Conservation (phyloP, 352 stramenopile species). For the Porosira glacialis region DNA sequence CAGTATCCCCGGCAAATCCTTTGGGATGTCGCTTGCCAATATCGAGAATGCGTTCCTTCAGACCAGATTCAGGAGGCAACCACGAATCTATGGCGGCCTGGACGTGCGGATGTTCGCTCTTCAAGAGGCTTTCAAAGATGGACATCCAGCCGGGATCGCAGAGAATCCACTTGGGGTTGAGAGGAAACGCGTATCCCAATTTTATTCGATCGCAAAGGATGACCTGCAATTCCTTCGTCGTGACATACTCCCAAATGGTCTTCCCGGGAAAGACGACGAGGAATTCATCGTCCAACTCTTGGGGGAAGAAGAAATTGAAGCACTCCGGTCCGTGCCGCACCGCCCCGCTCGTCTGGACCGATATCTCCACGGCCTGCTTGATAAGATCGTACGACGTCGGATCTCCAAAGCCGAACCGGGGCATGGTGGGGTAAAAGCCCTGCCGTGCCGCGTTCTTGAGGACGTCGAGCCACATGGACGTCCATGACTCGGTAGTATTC, state of each 20-base stretch:
- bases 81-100: conserved; percentile 51
- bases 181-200: conserved; percentile 58
- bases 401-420: conserved; percentile 67
- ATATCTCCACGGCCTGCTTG: conserved; percentile 39
- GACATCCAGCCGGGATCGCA: conserved; percentile 61
- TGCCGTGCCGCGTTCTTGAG: conserved; percentile 39
- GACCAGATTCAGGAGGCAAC: conserved; percentile 52
- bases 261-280: conserved; percentile 52
- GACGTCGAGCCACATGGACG: conserved; percentile 58
- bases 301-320: conserved; percentile 76
- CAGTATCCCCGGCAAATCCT: conserved; percentile 36
- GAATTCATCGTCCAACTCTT: conserved; percentile 68
- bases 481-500: conserved; percentile 31
- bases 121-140: conserved; percentile 55
- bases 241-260: conserved; percentile 55
- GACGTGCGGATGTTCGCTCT: conserved; percentile 28
- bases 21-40: conserved; percentile 46
- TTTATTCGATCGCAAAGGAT: conserved; percentile 56
- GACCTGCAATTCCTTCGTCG: conserved; percentile 43
- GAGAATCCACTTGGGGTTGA: conserved; percentile 74
- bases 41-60: conserved; percentile 58
- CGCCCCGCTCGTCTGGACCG: conserved; percentile 39
- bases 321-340: conserved; percentile 69
- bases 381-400: conserved; percentile 64
- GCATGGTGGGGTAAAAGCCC: conserved; percentile 49